Conservation (phyloP, 805 yeast genomes). For the Saccharomycopsis sp. region DNA sequence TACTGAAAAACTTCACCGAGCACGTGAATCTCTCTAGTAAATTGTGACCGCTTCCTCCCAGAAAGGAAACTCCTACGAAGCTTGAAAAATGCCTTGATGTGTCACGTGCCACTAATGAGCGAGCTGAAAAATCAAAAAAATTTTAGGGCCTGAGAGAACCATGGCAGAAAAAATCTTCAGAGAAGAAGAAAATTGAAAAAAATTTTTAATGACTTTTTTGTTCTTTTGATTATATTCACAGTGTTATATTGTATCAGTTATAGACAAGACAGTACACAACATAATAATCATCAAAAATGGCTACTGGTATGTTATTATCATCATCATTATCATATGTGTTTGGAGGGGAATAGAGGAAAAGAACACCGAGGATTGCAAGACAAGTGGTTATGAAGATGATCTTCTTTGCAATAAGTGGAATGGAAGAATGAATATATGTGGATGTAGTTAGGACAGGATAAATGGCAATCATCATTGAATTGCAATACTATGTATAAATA, state of each 20-base stretch:
- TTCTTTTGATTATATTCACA: background rate
- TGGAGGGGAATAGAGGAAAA: background rate
- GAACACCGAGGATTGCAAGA: background rate
- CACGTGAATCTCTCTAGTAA: background rate
- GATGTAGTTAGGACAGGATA: too few relatives aligned
- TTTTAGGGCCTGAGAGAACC: background rate
- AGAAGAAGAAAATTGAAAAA: background rate
- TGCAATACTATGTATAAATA: too few relatives aligned
- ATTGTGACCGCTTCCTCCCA: background rate
- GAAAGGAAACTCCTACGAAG: background rate
- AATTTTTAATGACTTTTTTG: background rate
- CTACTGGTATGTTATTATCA: constrained; percentile 7
- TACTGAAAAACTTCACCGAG: too few relatives aligned
- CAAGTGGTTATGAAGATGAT: too few relatives aligned
- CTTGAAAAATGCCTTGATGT: background rate
- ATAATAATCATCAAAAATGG: constrained; percentile 7
- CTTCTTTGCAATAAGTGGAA: too few relatives aligned
- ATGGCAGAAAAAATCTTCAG: background rate
- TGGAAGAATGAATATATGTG: too few relatives aligned
- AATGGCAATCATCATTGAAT: too few relatives aligned
- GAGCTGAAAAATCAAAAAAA: too few relatives aligned
- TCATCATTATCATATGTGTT: background rate
- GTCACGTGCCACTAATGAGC: background rate
- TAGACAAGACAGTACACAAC: background rate
- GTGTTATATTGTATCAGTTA: background rate